These are phyloP conservation scores for Colletotrichum aenigma DNA, from an alignment of 2,329 filamentous ascomycete genomes.

Conservation along the genomic window DNA sequence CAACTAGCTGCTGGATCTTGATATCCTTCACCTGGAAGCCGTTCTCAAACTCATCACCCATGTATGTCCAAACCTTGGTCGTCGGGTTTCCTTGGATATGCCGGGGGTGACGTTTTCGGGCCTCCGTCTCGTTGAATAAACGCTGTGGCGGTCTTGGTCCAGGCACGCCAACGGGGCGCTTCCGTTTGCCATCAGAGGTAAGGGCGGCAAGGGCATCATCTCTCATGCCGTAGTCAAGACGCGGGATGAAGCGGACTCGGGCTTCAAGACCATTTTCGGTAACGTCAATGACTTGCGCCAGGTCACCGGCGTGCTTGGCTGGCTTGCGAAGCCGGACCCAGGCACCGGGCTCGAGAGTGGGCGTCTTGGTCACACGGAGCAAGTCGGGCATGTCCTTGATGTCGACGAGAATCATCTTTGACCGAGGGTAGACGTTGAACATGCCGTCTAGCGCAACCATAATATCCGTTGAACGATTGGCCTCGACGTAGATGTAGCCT, in stretches of 20 bases:
- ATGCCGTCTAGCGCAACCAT: slow-evolving; percentile 82
- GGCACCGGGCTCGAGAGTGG: slow-evolving; percentile 81
- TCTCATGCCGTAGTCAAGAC: slow-evolving; percentile 88
- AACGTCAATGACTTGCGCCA: slow-evolving; percentile 91
- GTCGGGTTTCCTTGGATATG: slow-evolving; percentile 70
- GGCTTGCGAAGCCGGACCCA: slow-evolving; percentile 89
- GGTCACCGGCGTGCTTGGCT: slow-evolving; percentile 83
- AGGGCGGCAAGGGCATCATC: slow-evolving; percentile 66
- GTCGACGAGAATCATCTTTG: slow-evolving; percentile 85
- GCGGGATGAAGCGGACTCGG: slow-evolving; percentile 84
- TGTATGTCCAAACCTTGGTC: slow-evolving; percentile 82
- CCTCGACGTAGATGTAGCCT: slow-evolving; percentile 95
- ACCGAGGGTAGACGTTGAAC: slow-evolving; percentile 87
- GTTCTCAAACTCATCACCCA: slow-evolving; percentile 87
- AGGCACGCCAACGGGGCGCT: slow-evolving; percentile 65
- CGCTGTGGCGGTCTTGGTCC: slow-evolving; percentile 82
- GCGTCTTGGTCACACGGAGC: slow-evolving; percentile 86
- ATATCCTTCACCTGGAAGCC: slow-evolving; percentile 94
- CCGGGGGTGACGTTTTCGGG: slow-evolving; percentile 81
- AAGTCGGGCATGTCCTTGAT: slow-evolving; percentile 98
- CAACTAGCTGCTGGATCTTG: slow-evolving; percentile 84
- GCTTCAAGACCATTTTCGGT: slow-evolving; percentile 92
- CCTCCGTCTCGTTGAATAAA: slow-evolving; percentile 91
- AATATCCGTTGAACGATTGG: slow-evolving; percentile 85
- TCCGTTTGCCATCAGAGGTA: slow-evolving; percentile 74